phyloP scores from a whole-genome alignment of 305 asterid genomes.

The Solanum hybrid region DNA sequence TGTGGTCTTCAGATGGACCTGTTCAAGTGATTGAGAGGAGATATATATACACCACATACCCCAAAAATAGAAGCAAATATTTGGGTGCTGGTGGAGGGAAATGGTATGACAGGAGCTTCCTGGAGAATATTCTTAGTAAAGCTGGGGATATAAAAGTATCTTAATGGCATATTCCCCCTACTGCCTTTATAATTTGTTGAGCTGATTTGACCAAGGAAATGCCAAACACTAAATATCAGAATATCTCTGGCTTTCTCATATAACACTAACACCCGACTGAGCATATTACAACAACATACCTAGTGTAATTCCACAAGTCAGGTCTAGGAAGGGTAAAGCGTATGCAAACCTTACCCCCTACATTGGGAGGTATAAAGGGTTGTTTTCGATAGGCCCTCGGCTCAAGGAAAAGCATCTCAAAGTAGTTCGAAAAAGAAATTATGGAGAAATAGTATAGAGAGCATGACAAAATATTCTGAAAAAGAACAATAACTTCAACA shows the following conservation, averaged over 20 bases:
- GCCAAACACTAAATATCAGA: background rate
- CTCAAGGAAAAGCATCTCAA: background rate
- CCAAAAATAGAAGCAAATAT: background rate
- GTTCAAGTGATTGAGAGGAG: background rate
- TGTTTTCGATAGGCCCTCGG: background rate
- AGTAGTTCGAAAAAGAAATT: background rate
- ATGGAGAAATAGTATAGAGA: background rate
- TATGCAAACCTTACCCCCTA: background rate
- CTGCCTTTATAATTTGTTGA: background rate
- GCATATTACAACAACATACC: background rate
- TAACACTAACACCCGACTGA: background rate
- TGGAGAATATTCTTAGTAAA: slow-evolving; percentile 1
- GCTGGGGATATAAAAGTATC: background rate
- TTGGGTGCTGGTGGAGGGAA: background rate
- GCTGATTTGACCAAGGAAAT: background rate
- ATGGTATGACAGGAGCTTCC: background rate
- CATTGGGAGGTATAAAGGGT: background rate
- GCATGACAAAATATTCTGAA: background rate
- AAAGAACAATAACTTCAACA: background rate
- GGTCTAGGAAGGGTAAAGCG: background rate
- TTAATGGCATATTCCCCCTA: background rate
- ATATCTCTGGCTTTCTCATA: background rate
- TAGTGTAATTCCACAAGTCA: background rate
- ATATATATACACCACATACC: background rate
- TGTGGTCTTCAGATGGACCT: background rate